Evolutionary conservation across 495 filamentous ascomycete genomes (phyloP).

Genomic region (Durotheca rogersii): DNA sequence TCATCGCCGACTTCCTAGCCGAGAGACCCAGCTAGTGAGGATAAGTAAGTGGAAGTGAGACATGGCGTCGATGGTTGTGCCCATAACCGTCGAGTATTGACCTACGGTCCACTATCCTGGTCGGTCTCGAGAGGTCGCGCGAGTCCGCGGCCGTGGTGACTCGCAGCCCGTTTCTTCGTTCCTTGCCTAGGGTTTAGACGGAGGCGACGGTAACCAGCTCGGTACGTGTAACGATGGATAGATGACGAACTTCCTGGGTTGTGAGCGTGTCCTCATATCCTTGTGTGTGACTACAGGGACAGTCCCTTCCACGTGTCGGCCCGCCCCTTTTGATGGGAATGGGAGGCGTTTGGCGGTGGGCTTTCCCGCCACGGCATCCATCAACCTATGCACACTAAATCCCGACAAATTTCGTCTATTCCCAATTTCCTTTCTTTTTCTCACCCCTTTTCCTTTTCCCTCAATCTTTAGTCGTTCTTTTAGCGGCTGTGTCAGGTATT

Average conservation of each 20-base stretch:
- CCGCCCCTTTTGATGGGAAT: slow-evolving; percentile 16
- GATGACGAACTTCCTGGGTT: not conserved
- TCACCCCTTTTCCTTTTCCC: not conserved
- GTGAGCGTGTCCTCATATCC: not conserved
- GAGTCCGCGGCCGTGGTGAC: too few species aligned
- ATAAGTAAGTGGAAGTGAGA: too few species aligned
- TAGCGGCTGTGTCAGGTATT: not conserved
- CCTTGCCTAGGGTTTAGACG: too few species aligned
- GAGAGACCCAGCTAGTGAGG: too few species aligned
- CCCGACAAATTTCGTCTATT: slow-evolving; percentile 1
- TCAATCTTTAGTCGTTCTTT: not conserved
- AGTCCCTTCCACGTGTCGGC: slow-evolving; percentile 19
- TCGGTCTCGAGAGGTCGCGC: too few species aligned
- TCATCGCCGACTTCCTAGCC: too few species aligned
- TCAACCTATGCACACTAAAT: not conserved
- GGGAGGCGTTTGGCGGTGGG: slow-evolving; percentile 5
- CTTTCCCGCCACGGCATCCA: slow-evolving; percentile 10
- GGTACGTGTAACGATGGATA: not conserved
- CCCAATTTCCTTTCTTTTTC: slow-evolving; percentile 2
- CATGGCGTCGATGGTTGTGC: too few species aligned
- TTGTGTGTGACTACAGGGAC: slow-evolving; percentile 12
- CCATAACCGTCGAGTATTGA: too few species aligned
- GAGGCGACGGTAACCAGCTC: too few species aligned
- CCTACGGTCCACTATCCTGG: too few species aligned
- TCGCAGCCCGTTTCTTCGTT: too few species aligned